Percentiles rank a stretch among this genome's conserved stretches.
phyloP scores from a whole-genome alignment of 257 asterid genomes.

The Solanum ahanhuiri region DNA sequence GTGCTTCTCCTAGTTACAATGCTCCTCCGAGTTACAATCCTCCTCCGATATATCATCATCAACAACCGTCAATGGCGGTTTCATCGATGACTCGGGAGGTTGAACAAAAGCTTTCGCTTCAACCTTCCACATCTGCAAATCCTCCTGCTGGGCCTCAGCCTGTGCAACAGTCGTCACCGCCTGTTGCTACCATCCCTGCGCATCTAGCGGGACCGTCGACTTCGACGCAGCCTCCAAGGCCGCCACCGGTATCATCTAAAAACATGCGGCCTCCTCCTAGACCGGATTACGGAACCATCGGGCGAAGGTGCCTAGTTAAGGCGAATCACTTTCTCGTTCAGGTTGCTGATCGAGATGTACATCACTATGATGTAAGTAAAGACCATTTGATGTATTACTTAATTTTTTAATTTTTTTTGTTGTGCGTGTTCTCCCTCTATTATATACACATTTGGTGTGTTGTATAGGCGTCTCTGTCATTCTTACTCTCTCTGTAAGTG shows the following conservation, averaged over 20 bases:
- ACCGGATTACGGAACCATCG: constrained; percentile 38
- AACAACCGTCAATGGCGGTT: background rate
- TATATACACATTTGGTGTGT: background rate
- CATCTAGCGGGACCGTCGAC: constrained; percentile 1
- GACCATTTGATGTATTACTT: background rate
- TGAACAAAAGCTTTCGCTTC: constrained; percentile 25
- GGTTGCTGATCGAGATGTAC: constrained; percentile 40
- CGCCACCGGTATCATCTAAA: constrained; percentile 47
- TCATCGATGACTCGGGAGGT: constrained; percentile 13
- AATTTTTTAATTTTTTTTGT: background rate
- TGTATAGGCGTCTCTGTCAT: background rate
- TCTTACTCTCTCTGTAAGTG: background rate
- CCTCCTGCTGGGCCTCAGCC: background rate
- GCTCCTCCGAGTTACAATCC: background rate
- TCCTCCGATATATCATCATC: background rate
- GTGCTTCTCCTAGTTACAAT: too few species aligned
- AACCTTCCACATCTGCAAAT: constrained; percentile 4
- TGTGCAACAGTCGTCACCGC: background rate
- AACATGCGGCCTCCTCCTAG: constrained; percentile 31
- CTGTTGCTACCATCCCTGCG: background rate
- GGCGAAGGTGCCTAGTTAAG: constrained; percentile 21
- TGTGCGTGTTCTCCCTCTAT: background rate
- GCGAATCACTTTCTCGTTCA: constrained; percentile 69
- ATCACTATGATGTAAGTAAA: constrained; percentile 63
- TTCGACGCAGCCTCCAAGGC: background rate